Percentiles rank a stretch among this genome's conserved stretches.
phyloP scores from a whole-genome alignment of 495 filamentous ascomycete species.

The Pyrenopolyporus hunteri region DNA sequence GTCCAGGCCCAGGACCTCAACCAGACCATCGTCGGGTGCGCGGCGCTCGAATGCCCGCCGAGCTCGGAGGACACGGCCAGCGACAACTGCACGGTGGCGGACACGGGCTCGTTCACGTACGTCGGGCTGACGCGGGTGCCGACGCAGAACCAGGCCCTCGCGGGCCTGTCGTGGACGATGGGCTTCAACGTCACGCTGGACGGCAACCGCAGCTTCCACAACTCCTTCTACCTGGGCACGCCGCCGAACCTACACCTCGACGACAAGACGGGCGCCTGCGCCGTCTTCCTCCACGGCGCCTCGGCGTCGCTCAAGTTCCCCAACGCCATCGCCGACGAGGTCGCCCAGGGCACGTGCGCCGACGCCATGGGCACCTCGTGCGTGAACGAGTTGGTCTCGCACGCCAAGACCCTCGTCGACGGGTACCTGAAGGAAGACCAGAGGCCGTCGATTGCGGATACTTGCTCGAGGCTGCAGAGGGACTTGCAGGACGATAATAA shows the following conservation, averaged over 20 bases:
- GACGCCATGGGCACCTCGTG: slow-evolving; percentile 33
- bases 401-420: slow-evolving; percentile 1
- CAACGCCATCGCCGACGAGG: not conserved
- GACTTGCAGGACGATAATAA: slow-evolving; percentile 17
- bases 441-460: not conserved
- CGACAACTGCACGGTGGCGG: slow-evolving; percentile 35
- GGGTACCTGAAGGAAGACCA: not conserved
- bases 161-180: slow-evolving; percentile 34
- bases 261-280: slow-evolving; percentile 23
- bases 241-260: slow-evolving; percentile 8
- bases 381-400: slow-evolving; percentile 20
- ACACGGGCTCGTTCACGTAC: slow-evolving; percentile 24
- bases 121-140: slow-evolving; percentile 32
- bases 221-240: slow-evolving; percentile 29
- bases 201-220: slow-evolving; percentile 9
- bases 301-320: not conserved
- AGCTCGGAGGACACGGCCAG: not conserved
- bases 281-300: slow-evolving; percentile 30
- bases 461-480: slow-evolving; percentile 16
- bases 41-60: slow-evolving; percentile 29
- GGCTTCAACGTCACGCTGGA: slow-evolving; percentile 24
- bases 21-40: slow-evolving; percentile 36
- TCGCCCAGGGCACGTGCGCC: slow-evolving; percentile 24
- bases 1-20: slow-evolving; percentile 31
- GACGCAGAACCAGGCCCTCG: slow-evolving; percentile 2